Percentiles rank a stretch among this genome's conserved stretches.
Evolutionary conservation across 2,329 filamentous ascomycete genomes (phyloP).

Genomic region (Colletotrichum graminicola): DNA sequence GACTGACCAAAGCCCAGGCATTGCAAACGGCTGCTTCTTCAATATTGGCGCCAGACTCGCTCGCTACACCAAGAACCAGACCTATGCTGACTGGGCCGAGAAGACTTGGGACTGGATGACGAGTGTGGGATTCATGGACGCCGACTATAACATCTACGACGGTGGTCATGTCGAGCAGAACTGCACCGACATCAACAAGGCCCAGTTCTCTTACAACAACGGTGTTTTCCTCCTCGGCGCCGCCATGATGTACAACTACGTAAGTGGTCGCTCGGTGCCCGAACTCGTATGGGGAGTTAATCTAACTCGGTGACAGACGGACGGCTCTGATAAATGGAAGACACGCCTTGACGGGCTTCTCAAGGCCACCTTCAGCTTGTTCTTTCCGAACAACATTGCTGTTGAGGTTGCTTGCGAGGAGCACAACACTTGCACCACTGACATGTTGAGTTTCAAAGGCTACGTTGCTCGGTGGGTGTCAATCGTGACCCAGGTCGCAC

Average conservation of each 20-base stretch:
- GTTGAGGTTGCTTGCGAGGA: constrained; percentile 72
- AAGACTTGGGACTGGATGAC: constrained; percentile 73
- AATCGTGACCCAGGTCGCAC: constrained; percentile 65
- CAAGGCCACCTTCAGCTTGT: constrained; percentile 55
- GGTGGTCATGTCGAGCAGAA: constrained; percentile 65
- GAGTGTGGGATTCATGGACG: constrained; percentile 69
- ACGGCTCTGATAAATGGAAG: constrained; percentile 65
- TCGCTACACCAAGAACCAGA: constrained; percentile 75
- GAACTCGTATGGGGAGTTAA: neutral
- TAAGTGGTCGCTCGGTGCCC: constrained; percentile 47
- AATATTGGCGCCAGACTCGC: constrained; percentile 77
- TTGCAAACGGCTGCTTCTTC: constrained; percentile 74
- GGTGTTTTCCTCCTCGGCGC: constrained; percentile 69
- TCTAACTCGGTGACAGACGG: constrained; percentile 53
- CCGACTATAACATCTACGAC: constrained; percentile 71
- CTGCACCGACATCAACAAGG: constrained; percentile 66
- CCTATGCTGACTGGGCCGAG: constrained; percentile 73
- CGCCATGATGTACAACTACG: constrained; percentile 74
- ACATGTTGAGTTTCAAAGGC: constrained; percentile 74
- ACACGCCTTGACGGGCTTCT: constrained; percentile 58
- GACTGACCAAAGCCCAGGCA: constrained; percentile 52
- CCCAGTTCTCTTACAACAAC: constrained; percentile 72
- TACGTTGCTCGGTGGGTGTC: constrained; percentile 70
- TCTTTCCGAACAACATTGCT: constrained; percentile 69
- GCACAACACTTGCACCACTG: constrained; percentile 68